Conservation (phyloP, 345 rosid species). For the Corymbia maculata region DNA sequence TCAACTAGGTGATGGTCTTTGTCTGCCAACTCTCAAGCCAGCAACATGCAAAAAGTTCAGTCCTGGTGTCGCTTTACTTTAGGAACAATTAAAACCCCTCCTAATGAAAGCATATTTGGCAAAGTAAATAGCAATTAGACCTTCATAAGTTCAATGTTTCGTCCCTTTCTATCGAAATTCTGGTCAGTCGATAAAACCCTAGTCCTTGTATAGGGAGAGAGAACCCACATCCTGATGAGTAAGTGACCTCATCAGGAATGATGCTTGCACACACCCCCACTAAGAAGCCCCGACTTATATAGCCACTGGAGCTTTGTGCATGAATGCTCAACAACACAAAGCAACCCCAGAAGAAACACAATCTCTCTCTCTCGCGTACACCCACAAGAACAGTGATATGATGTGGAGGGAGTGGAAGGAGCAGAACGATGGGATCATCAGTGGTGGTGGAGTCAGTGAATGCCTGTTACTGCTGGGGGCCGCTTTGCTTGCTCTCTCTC, state of each 20-base stretch:
- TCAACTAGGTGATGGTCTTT: neutral
- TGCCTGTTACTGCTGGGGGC: constrained; percentile 16
- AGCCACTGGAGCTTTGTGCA: neutral
- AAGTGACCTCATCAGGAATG: neutral
- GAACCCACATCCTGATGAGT: neutral
- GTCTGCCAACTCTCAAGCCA: neutral
- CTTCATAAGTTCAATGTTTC: neutral
- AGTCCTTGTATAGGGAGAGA: neutral
- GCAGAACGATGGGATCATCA: neutral
- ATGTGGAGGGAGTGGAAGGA: neutral
- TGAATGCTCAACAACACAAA: neutral
- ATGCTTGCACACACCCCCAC: neutral
- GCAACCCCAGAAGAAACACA: neutral
- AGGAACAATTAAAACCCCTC: neutral
- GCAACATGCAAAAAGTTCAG: neutral
- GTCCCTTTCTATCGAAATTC: neutral
- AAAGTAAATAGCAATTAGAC: neutral
- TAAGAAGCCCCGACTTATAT: neutral
- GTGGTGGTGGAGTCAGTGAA: neutral
- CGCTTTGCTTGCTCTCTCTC: constrained; percentile 28
- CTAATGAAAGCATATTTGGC: neutral
- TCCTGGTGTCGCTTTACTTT: neutral
- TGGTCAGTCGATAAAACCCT: neutral
- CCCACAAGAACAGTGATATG: neutral
- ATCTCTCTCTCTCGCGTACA: neutral